Base-by-base conservation (phyloP, 345 rosid genomes). In the Rhodomyrtus tomentosa region DNA sequence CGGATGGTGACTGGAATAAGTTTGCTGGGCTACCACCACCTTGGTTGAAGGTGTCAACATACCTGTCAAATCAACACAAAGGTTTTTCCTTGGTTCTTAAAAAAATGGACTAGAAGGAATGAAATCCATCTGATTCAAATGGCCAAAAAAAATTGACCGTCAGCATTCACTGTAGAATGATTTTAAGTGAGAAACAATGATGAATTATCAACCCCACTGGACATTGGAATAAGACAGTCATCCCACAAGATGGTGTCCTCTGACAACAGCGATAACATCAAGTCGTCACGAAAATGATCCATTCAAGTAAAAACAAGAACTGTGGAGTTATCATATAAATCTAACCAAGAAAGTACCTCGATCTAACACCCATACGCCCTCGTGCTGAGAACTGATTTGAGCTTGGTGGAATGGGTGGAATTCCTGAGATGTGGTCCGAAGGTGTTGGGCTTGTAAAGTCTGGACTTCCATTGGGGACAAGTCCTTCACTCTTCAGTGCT, bases 381-480 rank as follows among this genome's bases (percentile, higher is more conserved):
- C 96, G 99, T 80, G 96, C 96, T 32, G 98, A 94, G 86, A 95
- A 97, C 81, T 95, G 98, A 90, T 95, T 97, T 76, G 96, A 89
- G 87, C 90, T 83, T 10, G 91, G 88, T 50, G 98, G 96, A 87
- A 95, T 90, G 32, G 99, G 99, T 38, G 99, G 98, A 74, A 93
- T 92, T 84, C 96, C 99, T 5, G 91, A 89, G 81, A 89, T 72
- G 87, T 87, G 92, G n/a, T 93, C 98, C 38, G 90, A 52, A 53
- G 90, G 82, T 83, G 90, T 29, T 58, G 94, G 87, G 85, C 92
- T 89, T 87, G 83, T 88, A 83, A 89, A 86, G 25, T 87, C 87
- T 68, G 93, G 91, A 87, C 91, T 93, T 80, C 93, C 93, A 82
- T 88, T 86, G 68, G 92, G n/a, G 10, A 87, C 89, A 85, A 90